phyloP scores from a whole-genome alignment of 768 basidiomycete species.

The Amylocystis lapponica region DNA sequence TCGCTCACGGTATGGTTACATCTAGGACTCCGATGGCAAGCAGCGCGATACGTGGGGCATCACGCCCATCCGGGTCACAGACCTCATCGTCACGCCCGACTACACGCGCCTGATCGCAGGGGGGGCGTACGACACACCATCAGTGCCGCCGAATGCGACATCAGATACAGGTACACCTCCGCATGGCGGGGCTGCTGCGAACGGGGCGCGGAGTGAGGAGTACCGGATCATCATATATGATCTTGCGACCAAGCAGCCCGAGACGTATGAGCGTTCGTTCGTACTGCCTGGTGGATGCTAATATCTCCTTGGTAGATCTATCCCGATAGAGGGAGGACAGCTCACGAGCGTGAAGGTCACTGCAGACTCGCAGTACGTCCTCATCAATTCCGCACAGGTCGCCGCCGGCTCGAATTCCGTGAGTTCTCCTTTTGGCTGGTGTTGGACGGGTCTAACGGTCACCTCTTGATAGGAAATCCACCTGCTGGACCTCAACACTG shows the following conservation, averaged over 20 bases:
- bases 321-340: conserved; percentile 68
- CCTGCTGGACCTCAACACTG: conserved; percentile 73
- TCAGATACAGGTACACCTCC: conserved; percentile 4
- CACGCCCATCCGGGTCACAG: conserved; percentile 75
- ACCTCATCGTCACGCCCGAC: conserved; percentile 85
- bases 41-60: conserved; percentile 63
- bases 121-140: conserved; percentile 52
- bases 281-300: neutral
- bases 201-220: conserved; percentile 19
- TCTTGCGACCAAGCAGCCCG: conserved; percentile 57
- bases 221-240: conserved; percentile 73
- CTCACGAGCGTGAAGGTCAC: conserved; percentile 87
- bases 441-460: conserved; percentile 5
- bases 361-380: conserved; percentile 76
- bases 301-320: conserved; percentile 40
- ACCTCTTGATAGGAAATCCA: conserved; percentile 75
- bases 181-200: conserved; percentile 14
- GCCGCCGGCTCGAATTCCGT: conserved; percentile 31
- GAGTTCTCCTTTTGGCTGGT: too few species aligned
- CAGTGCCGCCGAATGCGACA: conserved; percentile 12
- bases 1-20: neutral
- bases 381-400: conserved; percentile 85
- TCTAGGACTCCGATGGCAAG: conserved; percentile 71
- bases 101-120: conserved; percentile 79
- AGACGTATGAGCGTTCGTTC: conserved; percentile 49